phyloP scores from a whole-genome alignment of 2,329 filamentous ascomycete species.

The Colletotrichum sp. region DNA sequence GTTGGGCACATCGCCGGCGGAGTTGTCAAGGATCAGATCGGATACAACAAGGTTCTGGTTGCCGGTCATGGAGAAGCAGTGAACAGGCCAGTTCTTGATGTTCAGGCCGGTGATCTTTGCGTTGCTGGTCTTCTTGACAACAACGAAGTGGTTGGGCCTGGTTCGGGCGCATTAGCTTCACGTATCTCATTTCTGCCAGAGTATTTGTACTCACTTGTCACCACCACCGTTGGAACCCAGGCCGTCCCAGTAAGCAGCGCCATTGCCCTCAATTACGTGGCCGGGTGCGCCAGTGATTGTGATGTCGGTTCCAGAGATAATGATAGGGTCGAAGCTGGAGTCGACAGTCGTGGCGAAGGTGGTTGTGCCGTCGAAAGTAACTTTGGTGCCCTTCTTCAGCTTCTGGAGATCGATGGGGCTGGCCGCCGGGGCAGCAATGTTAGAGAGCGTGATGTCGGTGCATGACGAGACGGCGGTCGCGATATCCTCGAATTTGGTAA shows the following conservation, averaged over 20 bases:
- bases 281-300: slow-evolving; percentile 9
- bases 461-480: slow-evolving; percentile 9
- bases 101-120: slow-evolving; percentile 9
- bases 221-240: slow-evolving; percentile 16
- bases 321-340: slow-evolving; percentile 8
- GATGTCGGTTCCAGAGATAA: slow-evolving; percentile 12
- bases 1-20: slow-evolving; percentile 12
- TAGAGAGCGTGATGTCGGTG: slow-evolving; percentile 10
- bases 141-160: slow-evolving; percentile 15
- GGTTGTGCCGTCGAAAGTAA: slow-evolving; percentile 14
- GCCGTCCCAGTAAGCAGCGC: slow-evolving; percentile 16
- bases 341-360: slow-evolving; percentile 4
- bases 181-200: not conserved
- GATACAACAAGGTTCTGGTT: slow-evolving; percentile 4
- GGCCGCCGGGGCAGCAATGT: slow-evolving; percentile 7
- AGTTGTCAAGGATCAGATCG: slow-evolving; percentile 11
- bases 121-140: slow-evolving; percentile 15
- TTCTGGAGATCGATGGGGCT: slow-evolving; percentile 7
- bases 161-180: not conserved
- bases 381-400: not conserved
- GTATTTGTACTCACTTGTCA: not conserved
- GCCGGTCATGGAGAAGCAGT: slow-evolving; percentile 15
- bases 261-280: slow-evolving; percentile 15
- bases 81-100: slow-evolving; percentile 21
- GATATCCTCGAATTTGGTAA: slow-evolving; percentile 3